phyloP scores from a whole-genome alignment of 768 basidiomycete genomes.

The Pleurotus pulmonarius region DNA sequence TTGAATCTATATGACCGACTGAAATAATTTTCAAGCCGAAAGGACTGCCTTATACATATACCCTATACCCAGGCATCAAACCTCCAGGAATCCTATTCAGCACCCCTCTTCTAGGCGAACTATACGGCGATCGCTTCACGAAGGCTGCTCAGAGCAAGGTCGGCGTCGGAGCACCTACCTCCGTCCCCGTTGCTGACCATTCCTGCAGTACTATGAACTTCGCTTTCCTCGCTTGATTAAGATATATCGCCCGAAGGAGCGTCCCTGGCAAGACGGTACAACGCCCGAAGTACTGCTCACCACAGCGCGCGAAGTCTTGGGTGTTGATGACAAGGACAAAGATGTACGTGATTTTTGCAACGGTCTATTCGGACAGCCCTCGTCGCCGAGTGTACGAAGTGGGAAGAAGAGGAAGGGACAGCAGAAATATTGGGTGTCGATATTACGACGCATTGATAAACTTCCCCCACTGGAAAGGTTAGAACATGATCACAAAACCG shows the following conservation, averaged over 20 bases:
- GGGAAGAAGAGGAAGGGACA: constrained; percentile 34
- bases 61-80: constrained; percentile 40
- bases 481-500: constrained; percentile 2
- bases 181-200: neutral
- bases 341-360: constrained; percentile 43
- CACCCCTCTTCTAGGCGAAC: constrained; percentile 63
- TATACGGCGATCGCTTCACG: constrained; percentile 83
- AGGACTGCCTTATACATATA: constrained; percentile 53
- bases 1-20: constrained; percentile 1
- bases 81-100: constrained; percentile 56
- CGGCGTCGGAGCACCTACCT: constrained; percentile 13
- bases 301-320: constrained; percentile 52
- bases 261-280: constrained; percentile 59
- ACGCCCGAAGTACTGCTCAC: constrained; percentile 46
- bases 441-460: constrained; percentile 24
- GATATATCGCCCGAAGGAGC: constrained; percentile 54
- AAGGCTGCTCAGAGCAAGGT: constrained; percentile 60
- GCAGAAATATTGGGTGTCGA: constrained; percentile 39
- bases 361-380: constrained; percentile 31
- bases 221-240: constrained; percentile 82
- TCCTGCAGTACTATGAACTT: constrained; percentile 68
- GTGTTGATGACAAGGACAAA: constrained; percentile 47
- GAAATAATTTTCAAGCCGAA: constrained; percentile 8
- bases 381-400: constrained; percentile 34
- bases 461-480: neutral